A percentile compares a stretch with the other conserved stretches of the same genome.
Evolutionary conservation across 306 rosid species (phyloP).

Genomic region (Castanea crenata): DNA sequence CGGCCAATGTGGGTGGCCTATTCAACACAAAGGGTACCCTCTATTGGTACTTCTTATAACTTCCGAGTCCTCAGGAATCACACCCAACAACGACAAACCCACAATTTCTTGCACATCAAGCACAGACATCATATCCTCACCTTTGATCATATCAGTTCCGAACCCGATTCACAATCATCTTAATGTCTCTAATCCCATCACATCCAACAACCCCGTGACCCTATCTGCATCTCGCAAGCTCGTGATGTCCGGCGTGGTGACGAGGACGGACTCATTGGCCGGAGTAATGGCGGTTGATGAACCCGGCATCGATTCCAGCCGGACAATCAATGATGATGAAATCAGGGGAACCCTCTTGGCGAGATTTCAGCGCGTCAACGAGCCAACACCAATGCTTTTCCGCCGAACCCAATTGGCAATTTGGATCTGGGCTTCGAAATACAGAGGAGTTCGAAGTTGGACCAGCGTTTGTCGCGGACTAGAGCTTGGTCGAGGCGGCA

Average conservation of each 20-base stretch:
- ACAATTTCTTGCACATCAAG: slow-evolving; percentile 95
- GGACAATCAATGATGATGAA: slow-evolving; percentile 92
- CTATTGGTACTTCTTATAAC: slow-evolving; percentile 91
- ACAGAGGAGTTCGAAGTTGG: slow-evolving; percentile 89
- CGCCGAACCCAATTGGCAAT: slow-evolving; percentile 86
- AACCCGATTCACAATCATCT: slow-evolving; percentile 96
- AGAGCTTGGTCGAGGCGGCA: slow-evolving; percentile 96
- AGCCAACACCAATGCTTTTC: slow-evolving; percentile 90
- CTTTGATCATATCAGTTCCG: slow-evolving; percentile 94
- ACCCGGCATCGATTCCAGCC: slow-evolving; percentile 95
- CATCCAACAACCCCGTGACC: slow-evolving; percentile 84
- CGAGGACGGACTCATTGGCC: slow-evolving; percentile 86
- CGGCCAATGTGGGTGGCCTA: slow-evolving; percentile 94
- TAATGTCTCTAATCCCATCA: slow-evolving; percentile 91
- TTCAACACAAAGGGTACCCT: slow-evolving; percentile 89
- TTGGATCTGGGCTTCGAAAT: slow-evolving; percentile 92
- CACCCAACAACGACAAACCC: slow-evolving; percentile 84
- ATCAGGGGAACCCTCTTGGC: slow-evolving; percentile 68
- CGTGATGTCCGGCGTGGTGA: slow-evolving; percentile 92
- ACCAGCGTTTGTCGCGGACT: slow-evolving; percentile 92
- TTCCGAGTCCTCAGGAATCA: slow-evolving; percentile 86
- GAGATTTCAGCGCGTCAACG: slow-evolving; percentile 77
- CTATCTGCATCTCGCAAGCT: slow-evolving; percentile 88
- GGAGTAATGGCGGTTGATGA: slow-evolving; percentile 96
- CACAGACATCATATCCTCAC: slow-evolving; percentile 99